Base-by-base conservation (phyloP, 2,329 filamentous ascomycete genomes). In the Aspergillus tanneri region DNA sequence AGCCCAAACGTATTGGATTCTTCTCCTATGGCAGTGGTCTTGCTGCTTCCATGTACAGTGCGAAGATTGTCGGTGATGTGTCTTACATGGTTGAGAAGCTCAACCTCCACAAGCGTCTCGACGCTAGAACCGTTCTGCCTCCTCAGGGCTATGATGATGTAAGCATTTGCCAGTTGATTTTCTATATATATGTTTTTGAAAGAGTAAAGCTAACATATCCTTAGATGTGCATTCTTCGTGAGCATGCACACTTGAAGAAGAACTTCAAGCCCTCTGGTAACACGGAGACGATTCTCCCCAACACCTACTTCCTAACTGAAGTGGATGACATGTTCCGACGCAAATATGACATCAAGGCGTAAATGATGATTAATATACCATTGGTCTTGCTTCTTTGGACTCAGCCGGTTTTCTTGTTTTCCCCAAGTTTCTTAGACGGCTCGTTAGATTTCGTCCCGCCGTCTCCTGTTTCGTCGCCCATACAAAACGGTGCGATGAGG, bases 291-390 rank as follows among this genome's bases (percentile, higher is more conserved):
- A 80, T 93, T 48, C 67, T 69, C 52, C 72, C 80, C 50, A 85
- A 83, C 50, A 83, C 84, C 18, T 93, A 92, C 77, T 93, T 91
- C 75, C 79, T 93, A 50, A 83, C 82, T 65, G 84, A 85, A 69
- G 81, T 93, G 39, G 88, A 93, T 65, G 87, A 89, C 61, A 90
- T 90, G 87, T 93, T 88, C 84, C 85, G 87, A 76, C 83, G 88
- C 63, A 81, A 81, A 67, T 93, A 93, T 73, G 74, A 78, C 47
- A 68, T 91, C 75, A 88, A 91, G 80, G 84, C 80, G 70, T 91
- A 81, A 66, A 55, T 50, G 47, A 48, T 25, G 45, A 45, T 24
- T 55, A 45, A 57, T 45, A 48, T 37, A 43, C 28, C 30, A n/a
- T 54, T 48, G 46, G 39, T 48, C 46, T 46, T 52, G 53, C 56